Evolutionary conservation across 192 early-diverging fungal species (phyloP).

Genomic region (Entomortierella beljakovae): DNA sequence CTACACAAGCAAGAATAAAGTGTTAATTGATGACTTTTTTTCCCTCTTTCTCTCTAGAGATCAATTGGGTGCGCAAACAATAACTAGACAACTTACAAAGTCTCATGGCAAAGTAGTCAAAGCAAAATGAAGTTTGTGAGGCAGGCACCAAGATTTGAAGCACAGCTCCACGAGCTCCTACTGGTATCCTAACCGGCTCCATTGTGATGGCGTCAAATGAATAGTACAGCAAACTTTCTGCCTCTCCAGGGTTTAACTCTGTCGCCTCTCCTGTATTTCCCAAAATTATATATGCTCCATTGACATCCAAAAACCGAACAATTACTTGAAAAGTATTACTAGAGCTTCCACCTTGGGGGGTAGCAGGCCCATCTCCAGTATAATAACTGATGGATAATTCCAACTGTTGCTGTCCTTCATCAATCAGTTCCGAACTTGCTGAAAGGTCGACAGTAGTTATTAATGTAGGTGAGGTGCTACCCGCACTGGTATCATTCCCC

Average conservation of each 20-base stretch:
- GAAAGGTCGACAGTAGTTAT: slow-evolving; percentile 38
- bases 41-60: too few species aligned
- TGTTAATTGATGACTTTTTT: neutral
- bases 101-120: slow-evolving; percentile 48
- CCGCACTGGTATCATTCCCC: neutral
- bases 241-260: slow-evolving; percentile 12
- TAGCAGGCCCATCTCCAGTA: slow-evolving; percentile 9
- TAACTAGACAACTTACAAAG: slow-evolving; percentile 23
- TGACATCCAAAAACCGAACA: slow-evolving; percentile 33
- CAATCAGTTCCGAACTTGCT: slow-evolving; percentile 11
- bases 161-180: slow-evolving; percentile 26
- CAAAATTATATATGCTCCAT: slow-evolving; percentile 22
- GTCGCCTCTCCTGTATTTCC: neutral
- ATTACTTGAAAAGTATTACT: slow-evolving; percentile 24
- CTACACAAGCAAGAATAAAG: slow-evolving; percentile 12
- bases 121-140: slow-evolving; percentile 36
- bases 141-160: slow-evolving; percentile 38
- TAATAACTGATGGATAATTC: slow-evolving; percentile 37
- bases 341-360: neutral
- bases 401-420: slow-evolving; percentile 42
- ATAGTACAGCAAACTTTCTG: slow-evolving; percentile 41
- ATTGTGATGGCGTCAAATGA: slow-evolving; percentile 31
- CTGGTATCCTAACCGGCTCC: slow-evolving; percentile 15
- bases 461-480: slow-evolving; percentile 14
- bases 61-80: too few species aligned